phyloP scores from a whole-genome alignment of 2,329 filamentous ascomycete genomes.

The Sporothrix euskadiensis region DNA sequence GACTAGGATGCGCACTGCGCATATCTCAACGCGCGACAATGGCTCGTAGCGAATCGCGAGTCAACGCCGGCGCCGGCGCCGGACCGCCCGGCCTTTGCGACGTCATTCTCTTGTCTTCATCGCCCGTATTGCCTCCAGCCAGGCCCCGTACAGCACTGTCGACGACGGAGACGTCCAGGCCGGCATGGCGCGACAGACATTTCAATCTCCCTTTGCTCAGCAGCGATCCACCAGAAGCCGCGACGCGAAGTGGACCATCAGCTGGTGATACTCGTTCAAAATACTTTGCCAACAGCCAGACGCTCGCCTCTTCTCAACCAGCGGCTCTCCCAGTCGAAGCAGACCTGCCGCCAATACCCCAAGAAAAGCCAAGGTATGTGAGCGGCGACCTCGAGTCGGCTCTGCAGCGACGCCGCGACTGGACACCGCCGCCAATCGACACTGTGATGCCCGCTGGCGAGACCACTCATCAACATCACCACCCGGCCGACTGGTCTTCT shows the following conservation, averaged over 20 bases:
- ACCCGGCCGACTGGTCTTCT: conserved; percentile 37
- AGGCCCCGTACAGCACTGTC: background rate
- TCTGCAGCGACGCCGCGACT: conserved; percentile 57
- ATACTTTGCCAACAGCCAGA: conserved; percentile 9
- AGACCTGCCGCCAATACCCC: background rate
- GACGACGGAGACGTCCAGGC: background rate
- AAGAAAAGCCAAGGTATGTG: conserved; percentile 10
- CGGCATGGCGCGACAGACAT: background rate
- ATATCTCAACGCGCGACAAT: conserved; percentile 39
- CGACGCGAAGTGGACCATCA: background rate
- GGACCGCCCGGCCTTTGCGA: conserved; percentile 15
- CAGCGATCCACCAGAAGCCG: background rate
- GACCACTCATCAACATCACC: conserved; percentile 37
- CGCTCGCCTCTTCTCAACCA: background rate
- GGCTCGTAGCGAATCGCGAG: conserved; percentile 36
- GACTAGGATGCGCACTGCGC: conserved; percentile 52
- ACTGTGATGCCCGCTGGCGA: background rate
- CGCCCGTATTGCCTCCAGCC: conserved; percentile 18
- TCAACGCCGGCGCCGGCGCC: background rate
- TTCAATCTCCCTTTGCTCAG: background rate
- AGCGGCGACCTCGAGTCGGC: conserved; percentile 47
- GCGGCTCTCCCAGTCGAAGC: background rate
- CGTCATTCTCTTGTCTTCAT: conserved; percentile 28
- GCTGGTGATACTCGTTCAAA: conserved; percentile 1
- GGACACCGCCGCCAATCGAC: conserved; percentile 62